Conservation (phyloP, 768 basidiomycete genomes). For the Suillus variegatus region DNA sequence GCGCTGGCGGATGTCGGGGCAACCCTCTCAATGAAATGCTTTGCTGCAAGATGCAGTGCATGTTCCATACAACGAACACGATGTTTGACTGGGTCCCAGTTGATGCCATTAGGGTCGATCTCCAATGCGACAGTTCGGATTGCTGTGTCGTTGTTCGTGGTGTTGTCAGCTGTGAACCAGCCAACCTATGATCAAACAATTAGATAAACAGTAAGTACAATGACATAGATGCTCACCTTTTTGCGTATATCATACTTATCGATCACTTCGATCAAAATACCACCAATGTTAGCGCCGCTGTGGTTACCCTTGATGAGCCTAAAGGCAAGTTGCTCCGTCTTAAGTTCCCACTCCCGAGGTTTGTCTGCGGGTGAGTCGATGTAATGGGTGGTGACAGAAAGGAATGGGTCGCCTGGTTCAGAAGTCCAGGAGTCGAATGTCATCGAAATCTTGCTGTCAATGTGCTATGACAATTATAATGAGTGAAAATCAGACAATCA, state of each 20-base stretch:
- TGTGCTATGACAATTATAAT: not conserved
- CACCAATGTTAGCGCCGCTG: slow-evolving; percentile 22
- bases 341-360: slow-evolving; percentile 14
- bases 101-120: slow-evolving; percentile 12
- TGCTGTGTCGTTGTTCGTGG: slow-evolving; percentile 27
- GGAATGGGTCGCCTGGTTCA: slow-evolving; percentile 12
- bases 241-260: slow-evolving; percentile 19
- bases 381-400: slow-evolving; percentile 18
- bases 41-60: slow-evolving; percentile 28
- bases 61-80: slow-evolving; percentile 36
- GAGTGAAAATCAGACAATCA: not conserved
- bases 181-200: slow-evolving; percentile 19
- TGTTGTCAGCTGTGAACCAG: slow-evolving; percentile 34
- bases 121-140: slow-evolving; percentile 19
- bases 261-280: slow-evolving; percentile 13
- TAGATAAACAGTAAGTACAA: slow-evolving; percentile 11
- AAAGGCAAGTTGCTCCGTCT: slow-evolving; percentile 12
- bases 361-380: slow-evolving; percentile 1
- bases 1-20: slow-evolving; percentile 14
- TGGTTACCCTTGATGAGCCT: slow-evolving; percentile 14
- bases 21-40: slow-evolving; percentile 29
- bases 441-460: slow-evolving; percentile 1
- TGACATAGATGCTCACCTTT: slow-evolving; percentile 18
- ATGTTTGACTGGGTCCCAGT: slow-evolving; percentile 20
- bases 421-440: slow-evolving; percentile 18